A percentile compares a stretch with the other conserved stretches of the same genome.
Conservation (phyloP, 345 rosid species). For the Salix caprea region DNA sequence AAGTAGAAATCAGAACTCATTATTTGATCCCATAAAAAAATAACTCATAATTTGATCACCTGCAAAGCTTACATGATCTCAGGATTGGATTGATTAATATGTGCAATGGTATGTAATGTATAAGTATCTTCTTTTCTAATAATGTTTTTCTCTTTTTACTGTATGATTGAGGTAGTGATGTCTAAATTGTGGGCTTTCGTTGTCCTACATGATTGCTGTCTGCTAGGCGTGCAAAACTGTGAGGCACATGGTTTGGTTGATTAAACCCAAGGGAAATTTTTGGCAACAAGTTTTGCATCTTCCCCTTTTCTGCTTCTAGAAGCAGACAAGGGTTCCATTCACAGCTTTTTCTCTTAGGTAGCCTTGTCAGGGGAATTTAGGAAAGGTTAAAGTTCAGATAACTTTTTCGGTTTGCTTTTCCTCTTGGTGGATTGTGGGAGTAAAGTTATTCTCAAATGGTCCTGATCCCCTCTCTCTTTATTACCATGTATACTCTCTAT, state of each 20-base stretch:
- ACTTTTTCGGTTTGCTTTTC: not conserved
- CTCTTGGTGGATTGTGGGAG: not conserved
- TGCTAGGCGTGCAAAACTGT: not conserved
- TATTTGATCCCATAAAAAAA: not conserved
- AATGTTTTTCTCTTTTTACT: not conserved
- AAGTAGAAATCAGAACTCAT: not conserved
- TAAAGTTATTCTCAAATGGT: not conserved
- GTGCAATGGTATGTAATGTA: not conserved
- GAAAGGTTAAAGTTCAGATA: not conserved
- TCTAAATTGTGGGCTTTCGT: not conserved
- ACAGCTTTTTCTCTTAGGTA: not conserved
- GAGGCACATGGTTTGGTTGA: not conserved
- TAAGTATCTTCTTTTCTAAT: not conserved
- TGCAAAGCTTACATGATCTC: not conserved
- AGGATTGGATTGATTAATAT: not conserved
- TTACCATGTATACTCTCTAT: not conserved
- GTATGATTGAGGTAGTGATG: not conserved
- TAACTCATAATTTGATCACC: not conserved
- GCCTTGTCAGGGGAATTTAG: not conserved
- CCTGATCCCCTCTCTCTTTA: not conserved
- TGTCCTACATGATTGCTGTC: not conserved
- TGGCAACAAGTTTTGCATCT: not conserved
- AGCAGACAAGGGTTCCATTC: not conserved
- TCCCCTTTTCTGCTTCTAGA: not conserved
- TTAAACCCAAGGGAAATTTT: not conserved